Base-by-base conservation (phyloP, 225 moss, liverwort and hornwort species). In the Marchantia polymorpha region DNA sequence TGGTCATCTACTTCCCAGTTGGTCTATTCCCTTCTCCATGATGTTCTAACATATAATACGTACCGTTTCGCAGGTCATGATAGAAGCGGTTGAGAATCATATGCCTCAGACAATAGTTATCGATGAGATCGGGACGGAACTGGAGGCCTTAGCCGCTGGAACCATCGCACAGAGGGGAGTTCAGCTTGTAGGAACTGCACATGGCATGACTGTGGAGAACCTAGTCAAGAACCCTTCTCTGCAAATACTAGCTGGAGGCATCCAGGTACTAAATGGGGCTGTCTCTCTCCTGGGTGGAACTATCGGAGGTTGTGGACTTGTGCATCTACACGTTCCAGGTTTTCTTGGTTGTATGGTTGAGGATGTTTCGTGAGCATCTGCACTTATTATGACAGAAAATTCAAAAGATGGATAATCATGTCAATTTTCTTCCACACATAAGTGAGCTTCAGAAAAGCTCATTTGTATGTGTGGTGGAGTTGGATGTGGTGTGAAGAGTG, bases 61-160 rank as follows among this genome's bases (percentile, higher is more conserved):
- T 19, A 26, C 53, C 25, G 13, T 65, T 47, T 63, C 54, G 50
- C 83, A 95, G 95, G 87, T 97, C 16, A 97, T 97, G 96, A 94
- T 97, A 75, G 96, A 97, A 85, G 96, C 96, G 16, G 96, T 97
- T 79, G 96, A 97, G 84, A 97, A 97, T 82, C 96, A 97, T 55
- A 97, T 97, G 96, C 96, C 96, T 55, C 92, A 97, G 88, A 92
- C 92, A 6, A 90, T 97, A 79, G 92, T 97, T 30, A 94, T 97
- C 61, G 96, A 97, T 82, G 96, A 97, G 87, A 97, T 97, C 73
- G 96, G 96, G 31, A 97, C 96, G 12, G 96, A 93, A 86, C 76
- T 93, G 68, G 96, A 97, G 85, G 96, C 96, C 25, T 84, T 90
- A 52, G 96, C 96, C 74, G 94, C 94, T 22, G 92, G 94, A 27